phyloP scores from a whole-genome alignment of 306 rosid genomes.

The Erythrophleum fordii region DNA sequence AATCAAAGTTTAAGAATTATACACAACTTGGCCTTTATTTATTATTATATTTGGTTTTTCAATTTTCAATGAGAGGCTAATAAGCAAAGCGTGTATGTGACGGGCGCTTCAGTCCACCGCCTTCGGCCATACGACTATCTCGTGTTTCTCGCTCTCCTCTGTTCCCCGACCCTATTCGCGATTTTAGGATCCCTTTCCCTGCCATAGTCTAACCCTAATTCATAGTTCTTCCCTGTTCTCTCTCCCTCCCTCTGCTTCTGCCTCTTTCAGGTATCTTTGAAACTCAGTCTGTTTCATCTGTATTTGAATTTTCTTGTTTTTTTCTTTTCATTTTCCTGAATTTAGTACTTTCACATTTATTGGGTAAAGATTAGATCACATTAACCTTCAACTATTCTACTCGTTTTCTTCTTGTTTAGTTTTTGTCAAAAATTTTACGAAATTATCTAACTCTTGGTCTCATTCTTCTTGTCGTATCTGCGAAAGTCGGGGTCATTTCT shows the following conservation, averaged over 20 bases:
- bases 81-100: background rate
- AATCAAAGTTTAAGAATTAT: no score
- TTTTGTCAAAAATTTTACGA: background rate
- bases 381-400: background rate
- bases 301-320: background rate
- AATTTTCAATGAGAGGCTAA: background rate
- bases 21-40: no score
- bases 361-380: background rate
- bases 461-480: background rate
- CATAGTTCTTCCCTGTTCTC: background rate
- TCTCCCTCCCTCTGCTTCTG: background rate
- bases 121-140: background rate
- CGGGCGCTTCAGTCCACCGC: background rate
- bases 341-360: background rate
- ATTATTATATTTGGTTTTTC: no score
- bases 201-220: background rate
- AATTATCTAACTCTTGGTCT: constrained; percentile 11
- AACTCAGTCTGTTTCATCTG: constrained; percentile 11
- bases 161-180: background rate
- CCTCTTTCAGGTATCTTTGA: constrained; percentile 48
- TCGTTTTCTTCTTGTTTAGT: background rate
- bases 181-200: background rate
- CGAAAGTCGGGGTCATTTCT: constrained; percentile 32
- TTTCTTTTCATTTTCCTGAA: background rate
- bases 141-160: background rate